Conservation (phyloP, 192 early-diverging fungal genomes). For the Backusella tuberculispora region DNA sequence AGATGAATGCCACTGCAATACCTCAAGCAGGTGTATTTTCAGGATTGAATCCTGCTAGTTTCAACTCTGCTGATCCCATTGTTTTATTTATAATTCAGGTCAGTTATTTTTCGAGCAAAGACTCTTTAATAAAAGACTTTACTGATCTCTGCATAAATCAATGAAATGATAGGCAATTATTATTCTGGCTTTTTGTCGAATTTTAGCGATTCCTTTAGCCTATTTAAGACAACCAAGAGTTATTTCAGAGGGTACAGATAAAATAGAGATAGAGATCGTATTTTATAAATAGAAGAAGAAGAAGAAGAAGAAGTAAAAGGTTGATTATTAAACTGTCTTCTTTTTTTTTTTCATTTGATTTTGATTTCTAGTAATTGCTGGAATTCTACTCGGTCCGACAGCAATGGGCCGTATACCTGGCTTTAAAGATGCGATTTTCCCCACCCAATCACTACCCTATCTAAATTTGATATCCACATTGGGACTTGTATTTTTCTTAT, state of each 20-base stretch:
- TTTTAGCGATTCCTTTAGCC: constrained; percentile 64
- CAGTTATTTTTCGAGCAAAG: constrained; percentile 19
- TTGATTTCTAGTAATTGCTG: constrained; percentile 66
- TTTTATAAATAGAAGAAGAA: too few relatives aligned
- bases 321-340: not conserved
- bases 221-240: constrained; percentile 81
- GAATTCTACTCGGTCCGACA: constrained; percentile 88
- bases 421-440: constrained; percentile 77
- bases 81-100: constrained; percentile 83
- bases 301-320: not conserved
- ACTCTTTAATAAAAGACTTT: too few relatives aligned
- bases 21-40: constrained; percentile 59
- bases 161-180: constrained; percentile 50
- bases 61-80: constrained; percentile 58
- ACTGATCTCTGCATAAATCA: not conserved
- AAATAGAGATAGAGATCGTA: too few relatives aligned
- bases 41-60: constrained; percentile 63
- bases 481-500: constrained; percentile 89
- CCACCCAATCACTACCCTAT: constrained; percentile 63
- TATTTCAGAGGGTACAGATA: constrained; percentile 71
- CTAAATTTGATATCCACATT: constrained; percentile 84
- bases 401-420: constrained; percentile 75
- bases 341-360: not conserved
- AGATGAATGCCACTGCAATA: constrained; percentile 4
- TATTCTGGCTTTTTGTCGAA: constrained; percentile 72